Conservation (phyloP, 306 rosid species). For the Gleditsia sinensis region DNA sequence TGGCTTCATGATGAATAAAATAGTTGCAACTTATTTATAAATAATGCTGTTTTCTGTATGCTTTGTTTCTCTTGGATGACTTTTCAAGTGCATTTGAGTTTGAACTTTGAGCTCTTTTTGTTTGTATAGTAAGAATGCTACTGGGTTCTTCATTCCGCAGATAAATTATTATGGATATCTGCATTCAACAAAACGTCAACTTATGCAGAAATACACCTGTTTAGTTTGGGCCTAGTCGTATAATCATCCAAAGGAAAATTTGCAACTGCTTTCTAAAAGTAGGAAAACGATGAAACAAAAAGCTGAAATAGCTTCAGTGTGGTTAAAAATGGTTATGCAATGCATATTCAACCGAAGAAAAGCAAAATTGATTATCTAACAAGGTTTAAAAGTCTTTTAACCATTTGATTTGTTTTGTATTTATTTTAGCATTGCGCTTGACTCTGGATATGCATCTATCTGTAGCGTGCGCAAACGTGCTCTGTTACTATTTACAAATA, state of each 20-base stretch:
- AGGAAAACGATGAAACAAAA: neutral
- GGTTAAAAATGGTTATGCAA: no score
- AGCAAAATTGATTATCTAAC: no score
- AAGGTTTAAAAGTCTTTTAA: no score
- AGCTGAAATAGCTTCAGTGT: neutral
- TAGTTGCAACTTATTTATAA: constrained; percentile 36
- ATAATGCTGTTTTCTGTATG: neutral
- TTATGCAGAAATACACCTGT: neutral
- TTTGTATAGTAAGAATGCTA: neutral
- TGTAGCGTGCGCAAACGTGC: no score
- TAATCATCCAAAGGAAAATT: neutral
- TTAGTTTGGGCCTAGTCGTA: neutral
- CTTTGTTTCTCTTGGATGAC: neutral
- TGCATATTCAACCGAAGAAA: no score
- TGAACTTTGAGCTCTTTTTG: neutral
- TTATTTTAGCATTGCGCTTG: no score
- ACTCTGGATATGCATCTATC: no score
- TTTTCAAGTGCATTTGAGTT: constrained; percentile 11
- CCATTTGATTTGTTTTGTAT: no score
- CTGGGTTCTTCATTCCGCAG: neutral
- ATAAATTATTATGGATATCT: neutral
- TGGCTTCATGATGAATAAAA: constrained; percentile 44
- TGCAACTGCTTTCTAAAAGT: neutral
- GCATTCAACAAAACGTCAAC: neutral
- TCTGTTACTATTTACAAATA: no score